phyloP scores from a whole-genome alignment of 306 rosid genomes.

The Alnus rubra region DNA sequence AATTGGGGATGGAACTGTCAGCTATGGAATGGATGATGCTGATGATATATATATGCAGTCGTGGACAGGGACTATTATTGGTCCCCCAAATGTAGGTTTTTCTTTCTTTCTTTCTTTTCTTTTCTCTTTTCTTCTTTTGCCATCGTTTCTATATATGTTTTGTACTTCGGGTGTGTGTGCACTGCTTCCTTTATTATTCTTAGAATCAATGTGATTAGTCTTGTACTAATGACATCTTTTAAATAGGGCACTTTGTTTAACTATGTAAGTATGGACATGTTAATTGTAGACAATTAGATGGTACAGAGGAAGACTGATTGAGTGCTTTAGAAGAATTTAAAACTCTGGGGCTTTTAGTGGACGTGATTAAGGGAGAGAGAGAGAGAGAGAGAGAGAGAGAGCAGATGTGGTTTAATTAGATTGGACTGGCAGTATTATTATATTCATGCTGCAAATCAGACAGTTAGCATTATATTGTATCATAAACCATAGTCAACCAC shows the following conservation, averaged over 20 bases:
- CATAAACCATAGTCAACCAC: neutral
- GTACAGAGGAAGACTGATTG: neutral
- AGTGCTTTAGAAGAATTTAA: neutral
- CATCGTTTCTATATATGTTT: neutral
- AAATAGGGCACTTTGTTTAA: neutral
- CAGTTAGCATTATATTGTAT: neutral
- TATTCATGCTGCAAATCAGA: neutral
- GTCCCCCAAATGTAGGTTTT: conserved; percentile 82
- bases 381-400: too few species aligned
- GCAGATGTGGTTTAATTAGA: too few species aligned
- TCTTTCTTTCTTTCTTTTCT: neutral
- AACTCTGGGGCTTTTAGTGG: neutral
- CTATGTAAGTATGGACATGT: neutral
- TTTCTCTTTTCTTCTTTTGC: neutral
- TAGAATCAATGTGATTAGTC: neutral
- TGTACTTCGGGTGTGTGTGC: neutral
- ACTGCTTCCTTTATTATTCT: neutral
- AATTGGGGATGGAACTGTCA: conserved; percentile 97
- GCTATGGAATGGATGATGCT: conserved; percentile 99
- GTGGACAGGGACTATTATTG: conserved; percentile 97
- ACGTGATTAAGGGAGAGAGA: too few species aligned
- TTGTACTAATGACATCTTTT: neutral
- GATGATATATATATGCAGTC: conserved; percentile 95
- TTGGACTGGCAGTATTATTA: too few species aligned
- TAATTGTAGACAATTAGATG: neutral